Percentiles rank a stretch among this genome's conserved stretches.
phyloP scores from a whole-genome alignment of 345 rosid species.

The Raphanus raphanistrum region DNA sequence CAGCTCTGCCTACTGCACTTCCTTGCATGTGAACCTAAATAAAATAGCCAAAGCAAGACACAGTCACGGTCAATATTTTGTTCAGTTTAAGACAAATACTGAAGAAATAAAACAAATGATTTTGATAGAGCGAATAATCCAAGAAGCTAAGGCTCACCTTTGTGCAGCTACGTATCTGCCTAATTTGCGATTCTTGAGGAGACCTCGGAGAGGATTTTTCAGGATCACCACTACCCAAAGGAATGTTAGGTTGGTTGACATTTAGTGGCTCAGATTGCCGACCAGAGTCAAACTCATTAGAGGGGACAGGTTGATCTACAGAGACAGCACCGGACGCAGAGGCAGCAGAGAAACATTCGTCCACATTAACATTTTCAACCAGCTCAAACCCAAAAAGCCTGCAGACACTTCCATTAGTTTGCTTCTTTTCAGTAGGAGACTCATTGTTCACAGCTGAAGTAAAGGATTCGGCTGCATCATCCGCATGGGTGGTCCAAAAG shows the following conservation, averaged over 20 bases:
- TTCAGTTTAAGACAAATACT: neutral
- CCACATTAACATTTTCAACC: slow-evolving; percentile 60
- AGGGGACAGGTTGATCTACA: slow-evolving; percentile 49
- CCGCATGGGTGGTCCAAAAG: slow-evolving; percentile 54
- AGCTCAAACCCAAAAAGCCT: slow-evolving; percentile 92
- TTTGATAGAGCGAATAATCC: neutral
- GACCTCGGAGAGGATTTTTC: slow-evolving; percentile 82
- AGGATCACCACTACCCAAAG: slow-evolving; percentile 71
- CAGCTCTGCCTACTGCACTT: slow-evolving; percentile 93
- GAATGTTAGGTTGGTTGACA: slow-evolving; percentile 55
- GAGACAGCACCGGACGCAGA: slow-evolving; percentile 44
- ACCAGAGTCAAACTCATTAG: slow-evolving; percentile 65
- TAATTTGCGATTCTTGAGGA: slow-evolving; percentile 82
- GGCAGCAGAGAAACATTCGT: slow-evolving; percentile 53
- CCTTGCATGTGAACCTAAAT: slow-evolving; percentile 97
- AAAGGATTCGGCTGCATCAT: slow-evolving; percentile 61
- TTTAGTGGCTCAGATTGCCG: slow-evolving; percentile 73
- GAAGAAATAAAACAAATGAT: neutral
- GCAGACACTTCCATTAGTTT: slow-evolving; percentile 60
- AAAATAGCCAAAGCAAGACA: slow-evolving; percentile 26
- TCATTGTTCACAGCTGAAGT: slow-evolving; percentile 60
- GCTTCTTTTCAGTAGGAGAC: slow-evolving; percentile 54
- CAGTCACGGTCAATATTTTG: neutral
- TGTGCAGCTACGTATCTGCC: slow-evolving; percentile 92
- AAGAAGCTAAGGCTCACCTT: slow-evolving; percentile 52